Base-by-base conservation (phyloP, 331 rosid genomes). In the Cydonia oblonga region DNA sequence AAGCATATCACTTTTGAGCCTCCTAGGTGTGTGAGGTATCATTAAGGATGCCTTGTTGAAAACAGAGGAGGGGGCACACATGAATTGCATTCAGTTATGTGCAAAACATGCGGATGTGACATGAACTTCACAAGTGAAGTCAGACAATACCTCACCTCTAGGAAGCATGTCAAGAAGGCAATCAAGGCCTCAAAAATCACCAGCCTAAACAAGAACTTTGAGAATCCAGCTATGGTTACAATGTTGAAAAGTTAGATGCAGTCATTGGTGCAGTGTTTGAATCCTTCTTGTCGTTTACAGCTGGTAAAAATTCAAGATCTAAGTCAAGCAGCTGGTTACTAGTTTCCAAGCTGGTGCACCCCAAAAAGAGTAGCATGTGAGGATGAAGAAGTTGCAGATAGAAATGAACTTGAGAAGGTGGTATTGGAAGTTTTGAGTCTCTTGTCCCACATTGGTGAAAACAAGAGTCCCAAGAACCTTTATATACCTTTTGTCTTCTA, bases 241-340 rank as follows among this genome's bases (percentile, higher is more conserved):
- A 59, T 49, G 74, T 61, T 84, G 42, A 82, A 76, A 83, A 87
- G 73, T 86, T 76, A 7, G 84, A 84, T 68, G 60, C 59, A 64
- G 70, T 70, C 66, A 85, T 87, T 16, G 24, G 68, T 42, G 61
- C 59, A 13, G 51, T 77, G 51, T 53, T 84, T 32, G 80, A 81
- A 68, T 67, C 82, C 9, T 58, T 86, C 67, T 74, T 89, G 76
- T 77, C 28, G 9, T 81, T 84, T 20, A 19, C 81, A 28, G 76
- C 68, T 9, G 74, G 84, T 25, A 26, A 76, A 11, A 75, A 67
- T 69, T 54, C 23, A 19, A 69, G 64, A 69, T 28, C 74, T 54
- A 81, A 81, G 54, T 44, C 20, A 28, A 71, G 77, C 51, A 70
- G 14, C n/a, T 80, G 84, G 81, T 81, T 81, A 10, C 4, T 69